Percentiles rank a stretch among this genome's conserved stretches.
Evolutionary conservation across 495 filamentous ascomycete genomes (phyloP).

Genomic region (Xylaria sp.): DNA sequence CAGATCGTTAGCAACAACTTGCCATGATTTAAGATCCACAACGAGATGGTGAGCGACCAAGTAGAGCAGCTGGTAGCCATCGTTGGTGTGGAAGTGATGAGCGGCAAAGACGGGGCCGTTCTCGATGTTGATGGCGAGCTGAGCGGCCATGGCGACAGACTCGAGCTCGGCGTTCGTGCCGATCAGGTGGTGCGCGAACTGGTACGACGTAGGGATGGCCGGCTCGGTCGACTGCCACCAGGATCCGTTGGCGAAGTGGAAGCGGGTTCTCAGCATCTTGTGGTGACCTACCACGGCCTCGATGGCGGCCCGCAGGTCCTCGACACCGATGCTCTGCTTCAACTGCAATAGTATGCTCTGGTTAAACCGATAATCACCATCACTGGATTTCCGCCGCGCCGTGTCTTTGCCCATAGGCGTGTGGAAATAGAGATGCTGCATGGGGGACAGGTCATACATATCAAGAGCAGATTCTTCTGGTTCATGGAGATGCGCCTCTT

Average conservation of each 20-base stretch:
- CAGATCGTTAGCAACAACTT: slow-evolving; percentile 70
- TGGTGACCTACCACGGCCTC: slow-evolving; percentile 68
- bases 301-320: slow-evolving; percentile 59
- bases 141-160: slow-evolving; percentile 44
- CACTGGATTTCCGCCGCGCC: slow-evolving; percentile 46
- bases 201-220: slow-evolving; percentile 49
- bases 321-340: slow-evolving; percentile 53
- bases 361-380: slow-evolving; percentile 73
- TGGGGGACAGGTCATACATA: slow-evolving; percentile 71
- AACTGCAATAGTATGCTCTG: slow-evolving; percentile 70
- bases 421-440: slow-evolving; percentile 74
- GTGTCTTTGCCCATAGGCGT: slow-evolving; percentile 49
- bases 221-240: slow-evolving; percentile 53
- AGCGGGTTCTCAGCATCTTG: slow-evolving; percentile 77
- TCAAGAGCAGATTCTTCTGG: slow-evolving; percentile 49
- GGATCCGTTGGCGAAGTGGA: slow-evolving; percentile 45
- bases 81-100: slow-evolving; percentile 59
- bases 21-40: slow-evolving; percentile 75
- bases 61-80: slow-evolving; percentile 62
- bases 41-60: slow-evolving; percentile 72
- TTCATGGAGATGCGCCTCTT: slow-evolving; percentile 20
- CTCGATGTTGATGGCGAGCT: slow-evolving; percentile 50
- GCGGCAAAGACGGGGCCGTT: slow-evolving; percentile 42
- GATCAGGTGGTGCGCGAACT: slow-evolving; percentile 45
- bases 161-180: slow-evolving; percentile 49